Base-by-base conservation (phyloP, 305 asterid species). In the Fraxinus ornus region DNA sequence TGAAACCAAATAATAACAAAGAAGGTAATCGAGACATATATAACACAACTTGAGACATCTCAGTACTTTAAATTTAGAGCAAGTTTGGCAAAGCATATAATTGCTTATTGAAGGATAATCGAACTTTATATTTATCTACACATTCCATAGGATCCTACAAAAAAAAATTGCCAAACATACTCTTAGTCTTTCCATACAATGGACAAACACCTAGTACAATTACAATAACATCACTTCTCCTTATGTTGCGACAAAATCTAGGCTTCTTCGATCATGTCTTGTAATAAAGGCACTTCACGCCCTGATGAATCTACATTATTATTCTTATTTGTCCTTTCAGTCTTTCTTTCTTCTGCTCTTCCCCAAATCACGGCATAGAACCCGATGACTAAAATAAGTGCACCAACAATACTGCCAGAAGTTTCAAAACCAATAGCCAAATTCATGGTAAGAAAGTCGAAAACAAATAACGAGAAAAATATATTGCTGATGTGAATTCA, bases 321-420 rank as follows among this genome's bases (percentile, higher is more conserved):
- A n/a, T 7, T 85, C 28, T 79, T 83, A 22, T 22, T 9, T 8
- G 13, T 66, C 44, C 64, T 62, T 7, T 26, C 80, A 78, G 26
- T 70, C 80, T 57, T 70, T 66, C 66, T 83, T 75, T 88, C 93
- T 80, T 73, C 81, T 4, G 89, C 84, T 80, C 75, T 88, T 0
- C 91, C 93, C 93, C 91, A 90, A 35, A 88, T 81, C 52, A 90
- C 93, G n/a, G 84, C 90, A 39, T 90, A 90, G 79, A 90, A 90
- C 57, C 93, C 93, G 13, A 57, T 49, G 3, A 90, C 90, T 24
- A 90, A 83, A 49, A 90, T 74, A 62, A 83, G 41, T 3, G 93
- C 87, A 17, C 93, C 93, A 70, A 41, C 85, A 86, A 88, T 84
- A 75, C 93, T 90, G 87, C 81, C 79, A 79, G 3, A 72, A 72